Conservation (phyloP, 495 filamentous ascomycete species). For the Daldinia grandis region DNA sequence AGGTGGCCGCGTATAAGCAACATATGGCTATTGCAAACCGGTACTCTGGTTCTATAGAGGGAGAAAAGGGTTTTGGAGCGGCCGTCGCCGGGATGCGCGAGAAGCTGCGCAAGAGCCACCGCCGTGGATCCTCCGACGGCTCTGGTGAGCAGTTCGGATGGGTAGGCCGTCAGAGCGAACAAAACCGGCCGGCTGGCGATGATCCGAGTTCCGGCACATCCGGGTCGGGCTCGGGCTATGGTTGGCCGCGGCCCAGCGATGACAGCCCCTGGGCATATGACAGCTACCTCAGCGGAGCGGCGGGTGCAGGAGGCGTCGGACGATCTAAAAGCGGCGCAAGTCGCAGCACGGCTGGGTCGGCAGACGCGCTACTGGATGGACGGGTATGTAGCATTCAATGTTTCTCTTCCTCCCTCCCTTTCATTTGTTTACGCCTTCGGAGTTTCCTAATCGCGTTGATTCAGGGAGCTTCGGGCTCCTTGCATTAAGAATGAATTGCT, state of each 20-base stretch:
- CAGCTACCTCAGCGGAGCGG: constrained; percentile 5
- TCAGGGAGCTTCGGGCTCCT: neutral
- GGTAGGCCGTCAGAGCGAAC: constrained; percentile 48
- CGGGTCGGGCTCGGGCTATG: constrained; percentile 24
- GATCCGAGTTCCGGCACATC: constrained; percentile 41
- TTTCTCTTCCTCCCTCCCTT: neutral
- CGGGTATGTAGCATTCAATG: constrained; percentile 33
- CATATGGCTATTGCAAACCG: constrained; percentile 67
- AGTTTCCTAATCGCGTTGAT: neutral
- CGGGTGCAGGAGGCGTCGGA: constrained; percentile 13
- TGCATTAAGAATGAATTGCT: neutral
- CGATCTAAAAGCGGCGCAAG: constrained; percentile 49
- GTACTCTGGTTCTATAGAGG: constrained; percentile 40
- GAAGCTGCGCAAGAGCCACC: constrained; percentile 39
- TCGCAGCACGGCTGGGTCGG: constrained; percentile 47
- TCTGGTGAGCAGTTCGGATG: constrained; percentile 48
- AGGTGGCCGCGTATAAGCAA: constrained; percentile 66
- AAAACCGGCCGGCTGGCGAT: constrained; percentile 43
- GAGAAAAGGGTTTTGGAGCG: constrained; percentile 4
- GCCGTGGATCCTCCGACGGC: constrained; percentile 32
- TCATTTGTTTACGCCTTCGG: neutral
- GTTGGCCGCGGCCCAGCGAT: constrained; percentile 31
- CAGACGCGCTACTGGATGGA: constrained; percentile 66
- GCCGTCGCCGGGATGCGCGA: constrained; percentile 33
- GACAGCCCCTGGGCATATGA: constrained; percentile 29